Base-by-base conservation (phyloP, 805 yeast genomes). In the Lipomyces starkeyi region DNA sequence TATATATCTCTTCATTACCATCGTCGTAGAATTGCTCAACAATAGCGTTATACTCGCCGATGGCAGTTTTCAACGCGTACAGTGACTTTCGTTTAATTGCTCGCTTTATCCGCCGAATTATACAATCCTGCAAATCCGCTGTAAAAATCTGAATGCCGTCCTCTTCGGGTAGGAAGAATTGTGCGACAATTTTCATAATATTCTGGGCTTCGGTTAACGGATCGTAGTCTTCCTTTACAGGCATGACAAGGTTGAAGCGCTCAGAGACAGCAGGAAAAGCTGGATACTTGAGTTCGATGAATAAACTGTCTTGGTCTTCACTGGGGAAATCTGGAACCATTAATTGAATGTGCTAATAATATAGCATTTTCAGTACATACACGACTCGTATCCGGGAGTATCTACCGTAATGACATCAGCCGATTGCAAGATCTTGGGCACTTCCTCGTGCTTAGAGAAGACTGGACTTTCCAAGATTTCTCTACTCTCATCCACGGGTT, bases 161-260 rank as follows among this genome's bases (percentile, higher is more conserved):
- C 11, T 76, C 77, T 9, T 77, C 77, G 0, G 86, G 86, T 52
- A 85, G 75, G 68, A 76, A 83, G 6, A 76, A 72, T 25, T 74
- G 53, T 0, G 86, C 79, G 13, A 78, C 74, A 34, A 81, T 62
- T 61, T 82, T 85, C 84, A 85, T 84, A 29, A 77, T 74, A 65
- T 80, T 80, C 5, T 86, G 87, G 62, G 89, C 81, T 71, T 89
- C 93, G 63, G 82, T 83, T 55, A 87, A 78, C 2, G 92, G 90
- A 73, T 88, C 87, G 57, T 87, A 80, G 64, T 83, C 86, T 63
- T 85, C 84, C 32, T 66, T 65, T 6, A 58, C 32, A n/a, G 72
- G 68, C 3, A 17, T 14, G 14, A 56, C 62, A 3, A 69, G 66
- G 29, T 55, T 53, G 58, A 67, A 69, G 5, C 62, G 56, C 35